Evolutionary conservation across 495 filamentous ascomycete genomes (phyloP).

Genomic region (Podospora australis): DNA sequence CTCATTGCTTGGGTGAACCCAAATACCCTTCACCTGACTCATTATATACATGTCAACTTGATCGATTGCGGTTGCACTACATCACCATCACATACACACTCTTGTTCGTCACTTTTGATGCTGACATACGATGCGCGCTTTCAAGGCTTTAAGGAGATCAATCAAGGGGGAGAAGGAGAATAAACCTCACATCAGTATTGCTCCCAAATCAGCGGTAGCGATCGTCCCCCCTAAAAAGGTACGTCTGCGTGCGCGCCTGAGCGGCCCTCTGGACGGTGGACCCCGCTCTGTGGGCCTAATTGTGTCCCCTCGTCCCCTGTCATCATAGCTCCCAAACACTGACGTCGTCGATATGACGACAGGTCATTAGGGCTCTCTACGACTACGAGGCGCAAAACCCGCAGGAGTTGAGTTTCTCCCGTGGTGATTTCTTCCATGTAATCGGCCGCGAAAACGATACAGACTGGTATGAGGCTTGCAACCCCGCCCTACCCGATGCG

Average conservation of each 20-base stretch:
- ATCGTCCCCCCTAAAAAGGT: slow-evolving; percentile 98
- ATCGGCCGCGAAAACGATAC: slow-evolving; percentile 90
- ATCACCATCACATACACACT: neutral
- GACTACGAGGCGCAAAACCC: slow-evolving; percentile 73
- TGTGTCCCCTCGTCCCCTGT: neutral
- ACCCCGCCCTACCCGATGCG: slow-evolving; percentile 80
- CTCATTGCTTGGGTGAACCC: neutral
- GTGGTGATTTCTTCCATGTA: slow-evolving; percentile 97
- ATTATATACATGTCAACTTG: neutral
- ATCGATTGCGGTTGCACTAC: neutral
- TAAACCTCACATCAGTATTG: slow-evolving; percentile 76
- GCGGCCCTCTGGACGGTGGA: slow-evolving; percentile 5
- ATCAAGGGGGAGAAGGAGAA: slow-evolving; percentile 80
- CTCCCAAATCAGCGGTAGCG: slow-evolving; percentile 87
- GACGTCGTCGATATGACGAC: slow-evolving; percentile 17
- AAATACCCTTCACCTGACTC: neutral
- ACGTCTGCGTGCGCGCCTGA: slow-evolving; percentile 27
- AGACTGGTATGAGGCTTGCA: slow-evolving; percentile 99
- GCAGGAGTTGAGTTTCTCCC: slow-evolving; percentile 82
- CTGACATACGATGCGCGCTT: slow-evolving; percentile 35
- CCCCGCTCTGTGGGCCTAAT: slow-evolving; percentile 1
- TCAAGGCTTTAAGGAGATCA: slow-evolving; percentile 74
- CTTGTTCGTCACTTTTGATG: slow-evolving; percentile 1
- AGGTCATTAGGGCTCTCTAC: slow-evolving; percentile 97
- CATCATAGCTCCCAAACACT: slow-evolving; percentile 10